A percentile compares a stretch with the other conserved stretches of the same genome.
Conservation (phyloP, 2,329 filamentous ascomycete genomes). For the Paecilomyces sp. region DNA sequence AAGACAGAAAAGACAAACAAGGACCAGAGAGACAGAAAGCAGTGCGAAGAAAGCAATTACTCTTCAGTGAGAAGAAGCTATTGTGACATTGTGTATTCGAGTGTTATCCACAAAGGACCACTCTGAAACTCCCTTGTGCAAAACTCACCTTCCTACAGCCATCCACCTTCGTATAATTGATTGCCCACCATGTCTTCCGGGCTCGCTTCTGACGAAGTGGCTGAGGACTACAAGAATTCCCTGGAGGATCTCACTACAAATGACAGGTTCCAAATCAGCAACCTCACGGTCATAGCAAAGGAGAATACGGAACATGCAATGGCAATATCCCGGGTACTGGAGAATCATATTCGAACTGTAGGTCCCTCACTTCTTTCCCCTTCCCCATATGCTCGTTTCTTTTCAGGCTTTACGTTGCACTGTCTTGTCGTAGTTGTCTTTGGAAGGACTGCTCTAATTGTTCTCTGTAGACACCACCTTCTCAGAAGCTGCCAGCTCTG, state of each 20-base stretch:
- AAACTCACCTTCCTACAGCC: neutral
- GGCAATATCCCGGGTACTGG: constrained; percentile 81
- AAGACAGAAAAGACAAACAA: constrained; percentile 9
- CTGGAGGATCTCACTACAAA: constrained; percentile 87
- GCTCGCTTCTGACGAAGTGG: constrained; percentile 70
- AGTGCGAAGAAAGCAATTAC: constrained; percentile 2
- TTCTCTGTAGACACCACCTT: constrained; percentile 65
- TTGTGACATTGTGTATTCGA: neutral
- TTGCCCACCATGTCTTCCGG: constrained; percentile 55
- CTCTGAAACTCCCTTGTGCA: constrained; percentile 1
- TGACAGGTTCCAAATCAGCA: constrained; percentile 92
- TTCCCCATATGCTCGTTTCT: constrained; percentile 6
- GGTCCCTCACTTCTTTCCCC: constrained; percentile 34
- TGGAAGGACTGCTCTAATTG: constrained; percentile 25
- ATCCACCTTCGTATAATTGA: constrained; percentile 5
- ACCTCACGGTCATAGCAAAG: constrained; percentile 92
- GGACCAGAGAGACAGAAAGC: constrained; percentile 6
- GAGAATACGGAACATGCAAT: constrained; percentile 95
- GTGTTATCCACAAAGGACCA: neutral
- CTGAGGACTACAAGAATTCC: constrained; percentile 88
- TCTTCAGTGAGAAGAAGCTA: neutral
- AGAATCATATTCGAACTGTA: constrained; percentile 93
- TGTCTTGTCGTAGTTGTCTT: constrained; percentile 13
- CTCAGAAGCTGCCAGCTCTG: constrained; percentile 87
- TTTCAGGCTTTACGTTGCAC: constrained; percentile 5